Conservation (phyloP, 495 filamentous ascomycete genomes). For the Cercophora sp. region DNA sequence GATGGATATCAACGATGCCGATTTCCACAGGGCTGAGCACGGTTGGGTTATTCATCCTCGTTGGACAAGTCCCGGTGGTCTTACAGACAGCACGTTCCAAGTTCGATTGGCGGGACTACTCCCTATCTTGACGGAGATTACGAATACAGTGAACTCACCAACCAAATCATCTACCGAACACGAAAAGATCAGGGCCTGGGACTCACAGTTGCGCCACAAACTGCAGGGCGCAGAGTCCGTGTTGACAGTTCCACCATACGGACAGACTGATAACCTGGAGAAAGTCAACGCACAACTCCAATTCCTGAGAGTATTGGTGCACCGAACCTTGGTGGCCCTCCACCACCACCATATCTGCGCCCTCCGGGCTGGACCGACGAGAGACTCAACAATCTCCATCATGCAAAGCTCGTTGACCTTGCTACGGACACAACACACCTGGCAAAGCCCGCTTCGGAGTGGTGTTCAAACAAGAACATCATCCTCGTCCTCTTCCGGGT, state of each 20-base stretch:
- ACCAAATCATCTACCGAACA: slow-evolving; percentile 10
- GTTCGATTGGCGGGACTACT: slow-evolving; percentile 14
- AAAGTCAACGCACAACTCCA: slow-evolving; percentile 13
- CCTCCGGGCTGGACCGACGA: slow-evolving; percentile 1
- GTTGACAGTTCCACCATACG: background rate
- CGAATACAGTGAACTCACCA: slow-evolving; percentile 20
- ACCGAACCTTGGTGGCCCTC: slow-evolving; percentile 20
- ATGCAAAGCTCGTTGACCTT: slow-evolving; percentile 15
- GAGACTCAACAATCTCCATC: slow-evolving; percentile 10
- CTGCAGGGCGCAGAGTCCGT: slow-evolving; percentile 16
- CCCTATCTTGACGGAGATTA: slow-evolving; percentile 15
- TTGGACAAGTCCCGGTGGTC: background rate
- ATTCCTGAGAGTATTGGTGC: slow-evolving; percentile 19
- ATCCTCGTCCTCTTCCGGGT: background rate
- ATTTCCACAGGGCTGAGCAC: slow-evolving; percentile 15
- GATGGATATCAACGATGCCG: slow-evolving; percentile 19
- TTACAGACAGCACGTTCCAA: slow-evolving; percentile 25
- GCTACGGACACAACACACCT: slow-evolving; percentile 17
- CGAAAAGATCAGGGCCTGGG: slow-evolving; percentile 14
- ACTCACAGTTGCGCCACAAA: slow-evolving; percentile 14
- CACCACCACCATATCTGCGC: slow-evolving; percentile 15
- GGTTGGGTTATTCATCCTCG: slow-evolving; percentile 18
- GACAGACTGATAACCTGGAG: slow-evolving; percentile 1
- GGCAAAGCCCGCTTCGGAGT: slow-evolving; percentile 3
- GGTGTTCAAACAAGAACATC: no score